Evolutionary conservation across 352 stramenopile species (phyloP), one percentile per base, ranked within the genome.

Genomic region (Globisporangium solare): DNA sequence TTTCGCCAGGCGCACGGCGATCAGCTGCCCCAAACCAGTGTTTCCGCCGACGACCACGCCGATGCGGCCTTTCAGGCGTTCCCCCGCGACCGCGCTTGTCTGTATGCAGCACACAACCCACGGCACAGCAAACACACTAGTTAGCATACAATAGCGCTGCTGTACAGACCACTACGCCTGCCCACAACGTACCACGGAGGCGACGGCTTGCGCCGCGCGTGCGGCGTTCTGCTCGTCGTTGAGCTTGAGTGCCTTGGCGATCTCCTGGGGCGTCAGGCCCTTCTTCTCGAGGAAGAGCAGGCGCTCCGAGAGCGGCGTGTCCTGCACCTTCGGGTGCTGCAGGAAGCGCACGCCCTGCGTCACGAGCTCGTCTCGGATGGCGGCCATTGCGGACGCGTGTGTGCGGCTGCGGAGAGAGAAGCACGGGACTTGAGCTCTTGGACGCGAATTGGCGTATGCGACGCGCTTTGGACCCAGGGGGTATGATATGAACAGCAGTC

Each of bases 281-380:
- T 89, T 92, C 67, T 89, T 89, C 67, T 89, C 79, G 17, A 89
- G 64, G 56, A 89, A 92, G 58, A 64, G 64, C 48, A 89, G 66
- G 6, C 79, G 73, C 61, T 89, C 76, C 1, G 81, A 89, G 8
- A 92, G 71, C 47, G 81, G 79, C 61, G 79, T 86, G 60, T 86
- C 71, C 63, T 89, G 81, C 51, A 91, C 81, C 47, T 86, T 84
- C 1, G 81, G 70, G 63, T 91, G 78, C 67, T 86, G 76, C 64
- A 91, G 60, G 61, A 91, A 91, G 54, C 81, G 81, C 67, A 91
- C 76, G 60, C 81, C 79, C 54, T 88, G 79, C 61, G 78, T 61
- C 45, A 91, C 68, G 22, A 89, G 68, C 18, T 89, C 77, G 51
- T 87, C 71, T 2, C 79, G 66, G 31, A 84, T 71, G 27, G 27